Evolutionary conservation across 148 eudicot species (phyloP).

Genomic region (Limonium bicolor): DNA sequence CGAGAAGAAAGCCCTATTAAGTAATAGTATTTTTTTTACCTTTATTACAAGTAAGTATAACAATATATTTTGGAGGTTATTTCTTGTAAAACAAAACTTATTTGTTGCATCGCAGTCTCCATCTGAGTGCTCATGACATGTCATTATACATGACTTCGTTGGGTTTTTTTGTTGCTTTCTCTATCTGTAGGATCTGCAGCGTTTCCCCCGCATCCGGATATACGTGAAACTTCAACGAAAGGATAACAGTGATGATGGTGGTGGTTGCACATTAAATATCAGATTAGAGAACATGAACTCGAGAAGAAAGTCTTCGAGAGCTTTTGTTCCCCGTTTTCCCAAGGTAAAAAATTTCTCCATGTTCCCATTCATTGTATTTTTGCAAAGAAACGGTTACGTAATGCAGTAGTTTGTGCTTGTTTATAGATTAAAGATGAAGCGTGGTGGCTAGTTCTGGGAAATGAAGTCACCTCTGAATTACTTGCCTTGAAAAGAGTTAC

Average conservation of each 20-base stretch:
- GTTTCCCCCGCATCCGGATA: slow-evolving; percentile 63
- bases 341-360: slow-evolving; percentile 31
- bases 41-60: no score
- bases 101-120: no score
- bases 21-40: no score
- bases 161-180: not conserved
- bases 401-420: no score
- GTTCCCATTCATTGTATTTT: no score
- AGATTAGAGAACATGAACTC: slow-evolving; percentile 42
- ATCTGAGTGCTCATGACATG: no score
- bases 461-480: slow-evolving; percentile 55
- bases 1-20: no score
- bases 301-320: slow-evolving; percentile 42
- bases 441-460: slow-evolving; percentile 89
- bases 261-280: slow-evolving; percentile 25
- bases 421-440: slow-evolving; percentile 89
- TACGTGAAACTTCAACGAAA: slow-evolving; percentile 40
- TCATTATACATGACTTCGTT: no score
- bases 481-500: slow-evolving; percentile 74
- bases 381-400: no score
- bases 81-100: no score
- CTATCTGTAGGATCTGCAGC: slow-evolving; percentile 56
- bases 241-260: slow-evolving; percentile 17
- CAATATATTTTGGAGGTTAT: no score
- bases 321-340: slow-evolving; percentile 76